These are phyloP conservation scores for Rhodofomes roseus DNA, from an alignment of 1,284 basidiomycete species.

Conservation along the genomic window DNA sequence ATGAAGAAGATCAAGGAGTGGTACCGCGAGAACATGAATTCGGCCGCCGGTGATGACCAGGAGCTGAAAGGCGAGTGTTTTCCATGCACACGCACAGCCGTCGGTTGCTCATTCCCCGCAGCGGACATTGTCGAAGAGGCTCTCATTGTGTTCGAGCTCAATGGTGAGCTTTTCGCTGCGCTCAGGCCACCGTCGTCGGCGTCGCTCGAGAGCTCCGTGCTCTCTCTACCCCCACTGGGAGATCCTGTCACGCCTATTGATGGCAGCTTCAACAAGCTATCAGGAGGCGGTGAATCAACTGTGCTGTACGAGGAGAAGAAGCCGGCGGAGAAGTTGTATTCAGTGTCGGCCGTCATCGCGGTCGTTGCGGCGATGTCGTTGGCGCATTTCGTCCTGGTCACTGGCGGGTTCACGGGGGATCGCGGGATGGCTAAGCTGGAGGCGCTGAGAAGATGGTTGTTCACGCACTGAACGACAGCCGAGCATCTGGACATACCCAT, in stretches of 20 bases:
- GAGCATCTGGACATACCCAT: neutral
- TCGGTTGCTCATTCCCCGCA: conserved; percentile 14
- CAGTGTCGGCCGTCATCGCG: conserved; percentile 38
- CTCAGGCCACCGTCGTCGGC: conserved; percentile 29
- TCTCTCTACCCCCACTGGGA: conserved; percentile 18
- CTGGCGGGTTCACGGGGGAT: conserved; percentile 47
- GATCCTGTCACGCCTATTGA: conserved; percentile 23
- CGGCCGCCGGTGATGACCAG: conserved; percentile 50
- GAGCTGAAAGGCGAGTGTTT: conserved; percentile 50
- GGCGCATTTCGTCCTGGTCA: conserved; percentile 47
- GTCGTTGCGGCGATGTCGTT: conserved; percentile 48
- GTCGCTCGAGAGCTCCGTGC: neutral
- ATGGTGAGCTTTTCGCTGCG: conserved; percentile 59
- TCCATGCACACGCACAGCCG: neutral
- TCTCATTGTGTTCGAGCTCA: conserved; percentile 64
- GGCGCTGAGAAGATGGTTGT: conserved; percentile 39
- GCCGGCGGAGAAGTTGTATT: conserved; percentile 21
- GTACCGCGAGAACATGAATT: conserved; percentile 75
- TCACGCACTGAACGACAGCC: neutral
- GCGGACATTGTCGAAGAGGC: conserved; percentile 58
- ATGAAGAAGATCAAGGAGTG: conserved; percentile 76
- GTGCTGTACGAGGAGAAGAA: conserved; percentile 15
- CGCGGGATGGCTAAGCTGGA: conserved; percentile 45
- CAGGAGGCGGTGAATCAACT: conserved; percentile 10
- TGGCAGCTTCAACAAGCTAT: conserved; percentile 19